phyloP scores from a whole-genome alignment of 345 rosid species.

The Erodium maritimum region DNA sequence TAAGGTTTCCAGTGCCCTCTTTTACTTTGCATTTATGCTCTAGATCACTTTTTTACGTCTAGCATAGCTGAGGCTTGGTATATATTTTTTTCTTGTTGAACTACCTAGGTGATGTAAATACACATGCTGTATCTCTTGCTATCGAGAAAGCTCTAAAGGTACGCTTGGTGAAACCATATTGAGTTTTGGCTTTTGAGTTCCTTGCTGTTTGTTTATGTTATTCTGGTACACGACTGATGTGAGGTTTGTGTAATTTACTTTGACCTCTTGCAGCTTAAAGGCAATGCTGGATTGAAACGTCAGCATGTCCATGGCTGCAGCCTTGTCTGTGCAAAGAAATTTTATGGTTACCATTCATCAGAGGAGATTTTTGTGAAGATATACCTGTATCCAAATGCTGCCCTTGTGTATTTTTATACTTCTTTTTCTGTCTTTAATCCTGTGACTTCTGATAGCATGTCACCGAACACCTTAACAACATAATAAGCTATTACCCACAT shows the following conservation, averaged over 20 bases:
- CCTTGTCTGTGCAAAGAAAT: constrained; percentile 70
- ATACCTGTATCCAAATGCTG: constrained; percentile 59
- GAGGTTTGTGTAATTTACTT: constrained; percentile 10
- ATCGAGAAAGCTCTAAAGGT: constrained; percentile 88
- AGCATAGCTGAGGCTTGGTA: background rate
- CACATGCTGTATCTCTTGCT: constrained; percentile 38
- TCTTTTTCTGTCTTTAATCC: constrained; percentile 2
- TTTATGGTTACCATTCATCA: constrained; percentile 74
- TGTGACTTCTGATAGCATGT: background rate
- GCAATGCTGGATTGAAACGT: constrained; percentile 50
- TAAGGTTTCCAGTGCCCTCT: background rate
- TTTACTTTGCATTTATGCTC: background rate
- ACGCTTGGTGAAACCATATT: constrained; percentile 8
- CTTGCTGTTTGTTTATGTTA: background rate
- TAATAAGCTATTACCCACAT: constrained; percentile 55
- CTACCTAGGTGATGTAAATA: constrained; percentile 39
- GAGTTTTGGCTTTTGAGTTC: constrained; percentile 5
- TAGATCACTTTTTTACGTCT: background rate
- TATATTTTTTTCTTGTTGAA: constrained; percentile 11
- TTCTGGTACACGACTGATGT: background rate
- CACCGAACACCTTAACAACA: constrained; percentile 34
- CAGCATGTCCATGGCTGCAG: constrained; percentile 79
- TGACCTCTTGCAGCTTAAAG: constrained; percentile 44
- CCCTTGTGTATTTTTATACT: background rate
- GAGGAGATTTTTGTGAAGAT: constrained; percentile 92